These are phyloP conservation scores for Pistacia atlantica DNA, from an alignment of 345 rosid species.

Conservation along the genomic window DNA sequence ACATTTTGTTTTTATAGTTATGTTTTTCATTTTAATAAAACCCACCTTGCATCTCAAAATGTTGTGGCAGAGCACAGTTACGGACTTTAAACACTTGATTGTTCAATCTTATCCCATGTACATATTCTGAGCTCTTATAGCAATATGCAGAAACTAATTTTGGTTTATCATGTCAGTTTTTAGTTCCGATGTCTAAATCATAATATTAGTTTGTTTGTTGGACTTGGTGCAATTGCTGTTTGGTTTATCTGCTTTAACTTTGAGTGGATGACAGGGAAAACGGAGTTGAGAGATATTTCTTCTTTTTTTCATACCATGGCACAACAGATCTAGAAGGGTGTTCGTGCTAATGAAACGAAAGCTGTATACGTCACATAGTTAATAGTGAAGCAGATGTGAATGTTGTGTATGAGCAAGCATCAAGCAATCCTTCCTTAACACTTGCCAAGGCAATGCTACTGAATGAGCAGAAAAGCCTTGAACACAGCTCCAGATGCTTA, in stretches of 20 bases:
- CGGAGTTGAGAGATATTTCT: not conserved
- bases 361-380: constrained; percentile 87
- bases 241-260: not conserved
- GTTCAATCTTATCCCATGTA: not conserved
- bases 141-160: constrained; percentile 1
- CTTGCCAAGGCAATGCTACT: no score
- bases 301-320: no score
- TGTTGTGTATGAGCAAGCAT: no score
- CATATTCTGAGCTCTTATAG: not conserved
- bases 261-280: no score
- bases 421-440: no score
- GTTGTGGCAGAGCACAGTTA: not conserved
- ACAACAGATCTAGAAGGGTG: no score
- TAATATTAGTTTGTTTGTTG: not conserved
- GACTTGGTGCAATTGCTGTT: not conserved
- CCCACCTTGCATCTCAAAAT: not conserved
- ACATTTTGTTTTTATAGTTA: not conserved
- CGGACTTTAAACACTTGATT: not conserved
- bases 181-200: not conserved
- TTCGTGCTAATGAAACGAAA: constrained; percentile 84
- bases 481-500: no score
- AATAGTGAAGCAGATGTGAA: no score
- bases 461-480: no score
- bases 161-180: not conserved
- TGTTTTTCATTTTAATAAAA: no score